Percentiles rank a stretch among this genome's conserved stretches.
Evolutionary conservation across 192 early-diverging fungal genomes (phyloP).

Genomic region (Spinellus fusiger): DNA sequence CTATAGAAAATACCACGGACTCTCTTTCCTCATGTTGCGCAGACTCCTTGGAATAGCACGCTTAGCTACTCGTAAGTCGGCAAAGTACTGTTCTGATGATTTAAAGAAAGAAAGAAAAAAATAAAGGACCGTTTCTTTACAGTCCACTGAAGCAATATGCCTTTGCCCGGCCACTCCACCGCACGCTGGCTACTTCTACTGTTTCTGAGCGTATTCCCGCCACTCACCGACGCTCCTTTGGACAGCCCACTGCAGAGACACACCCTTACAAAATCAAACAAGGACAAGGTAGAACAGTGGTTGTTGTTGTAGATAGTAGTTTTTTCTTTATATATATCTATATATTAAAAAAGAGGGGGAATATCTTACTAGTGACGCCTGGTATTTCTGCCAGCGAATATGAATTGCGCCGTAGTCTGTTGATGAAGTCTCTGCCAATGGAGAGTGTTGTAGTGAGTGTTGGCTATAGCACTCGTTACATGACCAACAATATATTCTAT

Average conservation of each 20-base stretch:
- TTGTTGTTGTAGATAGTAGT: background rate
- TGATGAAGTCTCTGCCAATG: constrained; percentile 60
- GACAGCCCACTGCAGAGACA: constrained; percentile 77
- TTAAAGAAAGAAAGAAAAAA: too few species aligned
- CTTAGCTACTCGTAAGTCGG: too few species aligned
- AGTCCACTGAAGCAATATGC: constrained; percentile 15
- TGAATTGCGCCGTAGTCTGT: constrained; percentile 57
- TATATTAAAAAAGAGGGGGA: too few species aligned
- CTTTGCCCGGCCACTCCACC: constrained; percentile 8
- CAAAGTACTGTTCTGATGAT: too few species aligned
- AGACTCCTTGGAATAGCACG: too few species aligned
- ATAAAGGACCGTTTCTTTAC: too few species aligned
- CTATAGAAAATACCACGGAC: too few species aligned
- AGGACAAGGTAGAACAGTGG: constrained; percentile 49
- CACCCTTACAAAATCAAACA: constrained; percentile 79
- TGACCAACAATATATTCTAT: constrained; percentile 91
- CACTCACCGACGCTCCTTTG: constrained; percentile 34
- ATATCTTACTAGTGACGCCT: constrained; percentile 56
- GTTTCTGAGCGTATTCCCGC: constrained; percentile 12
- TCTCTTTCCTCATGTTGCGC: too few species aligned
- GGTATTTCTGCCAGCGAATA: constrained; percentile 77
- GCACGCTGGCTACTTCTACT: background rate
- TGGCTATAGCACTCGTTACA: constrained; percentile 74
- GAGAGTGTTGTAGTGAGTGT: constrained; percentile 63
- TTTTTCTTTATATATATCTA: constrained; percentile 6